Evolutionary conservation across 345 rosid genomes (phyloP).

Genomic region (Brassica nigra): DNA sequence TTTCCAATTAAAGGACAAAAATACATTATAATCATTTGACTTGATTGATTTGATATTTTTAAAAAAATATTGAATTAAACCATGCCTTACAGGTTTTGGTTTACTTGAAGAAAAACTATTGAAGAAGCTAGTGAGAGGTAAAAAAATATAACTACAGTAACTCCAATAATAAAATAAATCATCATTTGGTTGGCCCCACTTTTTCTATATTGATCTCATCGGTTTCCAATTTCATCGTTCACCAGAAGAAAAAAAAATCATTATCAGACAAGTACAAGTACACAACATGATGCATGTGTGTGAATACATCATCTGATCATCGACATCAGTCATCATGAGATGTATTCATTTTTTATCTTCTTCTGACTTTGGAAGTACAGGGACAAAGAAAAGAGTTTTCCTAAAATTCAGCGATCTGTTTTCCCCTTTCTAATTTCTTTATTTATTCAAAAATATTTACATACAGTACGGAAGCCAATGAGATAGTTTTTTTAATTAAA

Average conservation of each 20-base stretch:
- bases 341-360: neutral
- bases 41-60: conserved; percentile 38
- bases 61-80: neutral
- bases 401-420: conserved; percentile 28
- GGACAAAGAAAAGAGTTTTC: neutral
- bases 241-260: neutral
- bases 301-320: neutral
- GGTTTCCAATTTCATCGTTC: neutral
- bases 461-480: conserved; percentile 32
- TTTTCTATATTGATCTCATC: conserved; percentile 17
- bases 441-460: conserved; percentile 24
- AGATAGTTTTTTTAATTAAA: conserved; percentile 12
- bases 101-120: neutral
- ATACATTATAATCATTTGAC: conserved; percentile 12
- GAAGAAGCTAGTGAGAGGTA: neutral
- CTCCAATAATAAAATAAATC: conserved; percentile 6
- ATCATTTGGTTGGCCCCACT: conserved; percentile 10
- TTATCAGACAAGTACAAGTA: neutral
- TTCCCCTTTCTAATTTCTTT: neutral
- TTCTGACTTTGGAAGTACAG: conserved; percentile 4
- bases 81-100: neutral
- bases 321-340: neutral
- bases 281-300: neutral
- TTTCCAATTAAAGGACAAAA: neutral
- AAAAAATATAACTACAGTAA: too few relatives aligned